phyloP scores from a whole-genome alignment of 2,329 filamentous ascomycete species.

The Orbilia blumenaviensis region DNA sequence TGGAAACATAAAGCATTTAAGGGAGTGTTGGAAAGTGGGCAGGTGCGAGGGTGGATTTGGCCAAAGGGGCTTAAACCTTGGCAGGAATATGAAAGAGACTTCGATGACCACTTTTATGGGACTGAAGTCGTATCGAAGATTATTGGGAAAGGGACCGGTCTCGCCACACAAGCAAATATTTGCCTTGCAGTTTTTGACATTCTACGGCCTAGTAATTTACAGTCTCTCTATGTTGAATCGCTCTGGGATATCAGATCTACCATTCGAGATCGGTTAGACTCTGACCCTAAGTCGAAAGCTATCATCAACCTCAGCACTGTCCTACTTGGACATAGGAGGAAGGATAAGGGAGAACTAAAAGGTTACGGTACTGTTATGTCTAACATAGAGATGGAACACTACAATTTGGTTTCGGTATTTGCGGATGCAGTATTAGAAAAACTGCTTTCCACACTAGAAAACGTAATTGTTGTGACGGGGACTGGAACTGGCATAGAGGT shows the following conservation, averaged over 20 bases:
- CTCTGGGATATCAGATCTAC: too few species aligned
- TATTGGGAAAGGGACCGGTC: slow-evolving; percentile 9
- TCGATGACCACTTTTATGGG: not conserved
- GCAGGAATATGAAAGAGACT: not conserved
- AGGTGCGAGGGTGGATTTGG: slow-evolving; percentile 12
- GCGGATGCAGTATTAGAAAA: not conserved
- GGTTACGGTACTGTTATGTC: not conserved
- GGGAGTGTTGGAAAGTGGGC: not conserved
- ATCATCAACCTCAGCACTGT: slow-evolving; percentile 3
- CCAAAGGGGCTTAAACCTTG: not conserved
- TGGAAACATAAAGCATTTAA: not conserved
- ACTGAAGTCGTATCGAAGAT: slow-evolving; percentile 15
- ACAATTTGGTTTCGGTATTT: not conserved
- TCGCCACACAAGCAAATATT: slow-evolving; percentile 8
- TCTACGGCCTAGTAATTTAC: too few species aligned
- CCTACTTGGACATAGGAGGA: not conserved
- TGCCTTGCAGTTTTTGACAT: not conserved
- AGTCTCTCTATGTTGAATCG: too few species aligned
- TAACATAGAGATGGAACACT: not conserved
- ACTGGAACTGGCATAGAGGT: not conserved
- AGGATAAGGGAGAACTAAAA: not conserved
- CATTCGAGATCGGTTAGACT: too few species aligned
- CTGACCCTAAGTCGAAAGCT: not conserved
- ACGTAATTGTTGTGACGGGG: not conserved
- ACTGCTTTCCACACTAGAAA: not conserved